Evolutionary conservation across 257 asterid genomes (phyloP), one percentile per base, ranked within the genome.

Genomic region (Gentiana macrophylla): DNA sequence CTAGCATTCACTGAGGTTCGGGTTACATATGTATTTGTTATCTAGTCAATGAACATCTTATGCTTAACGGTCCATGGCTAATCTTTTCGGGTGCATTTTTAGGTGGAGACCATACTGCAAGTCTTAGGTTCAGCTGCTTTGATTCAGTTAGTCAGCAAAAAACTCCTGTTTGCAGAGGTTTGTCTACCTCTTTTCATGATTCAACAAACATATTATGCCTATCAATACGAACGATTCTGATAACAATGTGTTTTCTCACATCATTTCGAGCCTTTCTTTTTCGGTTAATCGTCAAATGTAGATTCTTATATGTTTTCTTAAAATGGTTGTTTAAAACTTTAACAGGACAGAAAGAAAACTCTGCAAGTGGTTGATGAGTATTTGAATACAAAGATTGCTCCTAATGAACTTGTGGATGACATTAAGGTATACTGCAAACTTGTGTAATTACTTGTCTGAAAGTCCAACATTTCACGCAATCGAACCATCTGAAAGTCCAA

Each of bases 71-170:
- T 56, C 62, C 65, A 43, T 56, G 59, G 56, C 52, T 71, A 45
- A 24, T 43, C 37, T 59, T 51, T 54, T 12, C 24, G 24, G 24
- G 36, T 56, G 47, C 12, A 38, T 59, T 70, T 67, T 61, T 80
- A 92, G 97, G 97, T 70, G n/a, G 98, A 88, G 67, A 78, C 95
- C 24, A 61, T 92, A 54, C 94, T 92, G 62, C 95, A 92, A 62
- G 69, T 92, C 57, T 64, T 92, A 49, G 99, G 99, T 65, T 78
- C 99, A 56, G 94, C 81, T 66, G 97, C 85, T 13, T 64, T 88
- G 60, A 53, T 92, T 70, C 97, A 92, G 72, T 66, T 92, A 63
- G 70, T 85, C 64, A 74, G 86, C 97, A 83, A 75, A 79, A 92
- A 92, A 75, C 75, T 92, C 66, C 83, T 92, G 62, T 81, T 77